These are phyloP conservation scores for Talaromyces sp. DNA, from an alignment of 2,329 filamentous ascomycete genomes.

Conservation along the genomic window DNA sequence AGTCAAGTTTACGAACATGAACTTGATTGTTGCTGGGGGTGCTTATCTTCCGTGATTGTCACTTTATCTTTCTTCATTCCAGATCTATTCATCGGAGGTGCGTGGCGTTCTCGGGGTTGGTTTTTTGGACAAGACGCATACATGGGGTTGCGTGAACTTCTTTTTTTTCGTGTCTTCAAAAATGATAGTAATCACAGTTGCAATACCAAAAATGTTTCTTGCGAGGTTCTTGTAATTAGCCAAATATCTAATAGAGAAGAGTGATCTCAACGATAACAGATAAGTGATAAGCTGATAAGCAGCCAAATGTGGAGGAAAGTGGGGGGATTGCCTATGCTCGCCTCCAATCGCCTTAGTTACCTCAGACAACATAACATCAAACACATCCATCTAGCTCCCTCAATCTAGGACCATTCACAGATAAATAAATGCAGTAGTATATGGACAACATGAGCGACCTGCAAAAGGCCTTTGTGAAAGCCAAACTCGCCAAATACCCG, in stretches of 20 bases:
- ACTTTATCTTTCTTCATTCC: background rate
- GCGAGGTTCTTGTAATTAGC: background rate
- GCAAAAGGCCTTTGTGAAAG: slow-evolving; percentile 73
- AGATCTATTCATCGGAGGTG: background rate
- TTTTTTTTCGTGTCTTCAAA: background rate
- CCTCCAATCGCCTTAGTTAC: slow-evolving; percentile 1
- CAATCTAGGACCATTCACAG: background rate
- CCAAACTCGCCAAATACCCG: slow-evolving; percentile 64
- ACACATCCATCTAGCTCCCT: background rate
- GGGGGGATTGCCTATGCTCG: slow-evolving; percentile 2
- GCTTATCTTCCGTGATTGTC: slow-evolving; percentile 54
- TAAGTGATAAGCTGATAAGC: background rate
- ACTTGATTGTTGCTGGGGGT: slow-evolving; percentile 82
- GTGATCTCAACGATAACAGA: background rate
- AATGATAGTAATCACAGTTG: background rate
- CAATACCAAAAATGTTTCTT: background rate
- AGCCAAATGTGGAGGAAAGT: background rate
- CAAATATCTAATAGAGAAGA: background rate
- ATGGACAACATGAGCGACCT: slow-evolving; percentile 68
- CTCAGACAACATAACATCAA: background rate
- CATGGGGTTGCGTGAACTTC: background rate
- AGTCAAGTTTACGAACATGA: slow-evolving; percentile 92
- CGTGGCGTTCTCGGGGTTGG: background rate
- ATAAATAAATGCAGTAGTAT: background rate
- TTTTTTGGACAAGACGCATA: background rate